phyloP scores from a whole-genome alignment of 2,329 filamentous ascomycete genomes.

The Talaromyces sp. region DNA sequence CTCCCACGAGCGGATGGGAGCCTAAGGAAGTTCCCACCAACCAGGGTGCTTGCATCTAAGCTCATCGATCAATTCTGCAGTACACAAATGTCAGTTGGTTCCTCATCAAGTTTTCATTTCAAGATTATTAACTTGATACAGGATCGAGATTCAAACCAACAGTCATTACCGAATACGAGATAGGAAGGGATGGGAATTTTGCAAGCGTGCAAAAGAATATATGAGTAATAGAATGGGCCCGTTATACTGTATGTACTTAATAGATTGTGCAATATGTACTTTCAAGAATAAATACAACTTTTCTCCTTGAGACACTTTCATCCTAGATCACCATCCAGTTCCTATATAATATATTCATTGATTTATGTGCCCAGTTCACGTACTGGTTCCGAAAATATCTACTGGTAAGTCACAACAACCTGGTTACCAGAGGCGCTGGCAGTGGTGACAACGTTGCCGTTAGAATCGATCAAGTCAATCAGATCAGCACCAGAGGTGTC shows the following conservation, averaged over 20 bases:
- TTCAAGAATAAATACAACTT: not conserved
- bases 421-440: conserved; percentile 26
- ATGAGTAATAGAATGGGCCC: not conserved
- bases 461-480: conserved; percentile 48
- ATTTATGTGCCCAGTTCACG: not conserved
- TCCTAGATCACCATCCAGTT: not conserved
- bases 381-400: not conserved
- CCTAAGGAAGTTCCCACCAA: not conserved
- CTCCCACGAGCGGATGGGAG: conserved; percentile 15
- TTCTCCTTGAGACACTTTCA: not conserved
- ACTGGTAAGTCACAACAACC: conserved; percentile 27
- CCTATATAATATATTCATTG: not conserved
- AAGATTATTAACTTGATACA: not conserved
- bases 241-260: conserved; percentile 14
- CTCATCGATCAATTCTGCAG: not conserved
- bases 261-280: conserved; percentile 2
- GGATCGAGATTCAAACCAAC: not conserved
- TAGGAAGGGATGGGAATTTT: not conserved
- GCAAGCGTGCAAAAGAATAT: not conserved
- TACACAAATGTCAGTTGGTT: not conserved
- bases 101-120: not conserved
- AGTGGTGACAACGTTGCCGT: conserved; percentile 32
- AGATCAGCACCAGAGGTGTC: conserved; percentile 41
- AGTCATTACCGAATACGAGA: not conserved
- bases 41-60: conserved; percentile 16